phyloP scores from a whole-genome alignment of 129 eudicot species.

The Scalesia atractyloides region DNA sequence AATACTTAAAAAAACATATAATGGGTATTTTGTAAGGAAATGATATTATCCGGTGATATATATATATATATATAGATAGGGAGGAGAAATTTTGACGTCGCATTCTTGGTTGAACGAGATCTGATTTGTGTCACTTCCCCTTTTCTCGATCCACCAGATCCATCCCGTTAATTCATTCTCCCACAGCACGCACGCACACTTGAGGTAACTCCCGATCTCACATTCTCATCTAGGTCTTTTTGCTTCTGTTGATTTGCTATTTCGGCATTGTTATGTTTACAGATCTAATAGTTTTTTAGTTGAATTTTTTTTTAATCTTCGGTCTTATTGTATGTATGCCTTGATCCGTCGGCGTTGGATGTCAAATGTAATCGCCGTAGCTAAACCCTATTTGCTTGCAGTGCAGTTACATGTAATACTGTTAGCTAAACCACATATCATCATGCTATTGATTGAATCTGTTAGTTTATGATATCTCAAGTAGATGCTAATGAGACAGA shows the following conservation, averaged over 20 bases:
- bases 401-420: too few relatives aligned
- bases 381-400: background rate
- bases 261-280: background rate
- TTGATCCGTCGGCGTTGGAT: conserved; percentile 15
- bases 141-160: conserved; percentile 29
- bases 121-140: conserved; percentile 15
- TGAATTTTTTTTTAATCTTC: background rate
- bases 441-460: too few relatives aligned
- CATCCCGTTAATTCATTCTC: conserved; percentile 18
- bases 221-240: conserved; percentile 14
- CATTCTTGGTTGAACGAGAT: conserved; percentile 21
- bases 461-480: too few relatives aligned
- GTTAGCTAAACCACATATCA: too few relatives aligned
- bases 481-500: too few relatives aligned
- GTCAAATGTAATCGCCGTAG: background rate
- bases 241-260: background rate
- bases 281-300: conserved; percentile 17
- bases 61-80: too few relatives aligned
- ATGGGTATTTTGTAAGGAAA: too few relatives aligned
- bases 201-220: conserved; percentile 24
- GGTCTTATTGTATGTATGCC: conserved; percentile 15
- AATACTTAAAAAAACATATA: too few relatives aligned
- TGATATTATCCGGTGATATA: too few relatives aligned
- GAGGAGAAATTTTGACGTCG: background rate
- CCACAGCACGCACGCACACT: background rate